Percentiles rank a stretch among this genome's conserved stretches.
phyloP scores from a whole-genome alignment of 495 filamentous ascomycete species.

The Parmelia sp. region DNA sequence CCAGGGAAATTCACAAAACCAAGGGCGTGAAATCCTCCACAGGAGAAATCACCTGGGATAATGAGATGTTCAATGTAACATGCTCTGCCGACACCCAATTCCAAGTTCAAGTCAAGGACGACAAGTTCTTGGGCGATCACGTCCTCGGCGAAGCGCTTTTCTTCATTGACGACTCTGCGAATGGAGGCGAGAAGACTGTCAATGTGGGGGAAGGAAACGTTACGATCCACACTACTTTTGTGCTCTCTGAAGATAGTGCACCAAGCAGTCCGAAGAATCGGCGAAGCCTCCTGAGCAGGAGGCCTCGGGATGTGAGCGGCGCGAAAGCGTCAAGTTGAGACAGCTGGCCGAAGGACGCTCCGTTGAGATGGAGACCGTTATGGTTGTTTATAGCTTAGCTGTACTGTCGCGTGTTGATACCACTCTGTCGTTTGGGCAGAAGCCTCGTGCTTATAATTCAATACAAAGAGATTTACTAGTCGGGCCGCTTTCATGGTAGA shows the following conservation, averaged over 20 bases:
- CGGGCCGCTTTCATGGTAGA: neutral
- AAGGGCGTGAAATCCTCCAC: constrained; percentile 62
- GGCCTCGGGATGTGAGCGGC: constrained; percentile 29
- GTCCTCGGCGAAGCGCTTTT: constrained; percentile 79
- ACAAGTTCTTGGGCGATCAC: constrained; percentile 75
- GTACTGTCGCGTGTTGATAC: constrained; percentile 14
- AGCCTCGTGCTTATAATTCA: neutral
- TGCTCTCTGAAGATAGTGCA: constrained; percentile 33
- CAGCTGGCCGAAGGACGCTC: neutral
- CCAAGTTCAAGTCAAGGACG: constrained; percentile 73
- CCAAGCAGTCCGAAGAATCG: constrained; percentile 51
- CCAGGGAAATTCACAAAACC: constrained; percentile 79
- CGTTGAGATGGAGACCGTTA: neutral
- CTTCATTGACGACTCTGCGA: constrained; percentile 69
- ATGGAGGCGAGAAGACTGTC: constrained; percentile 66
- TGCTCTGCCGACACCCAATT: constrained; percentile 83
- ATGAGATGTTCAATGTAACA: constrained; percentile 67
- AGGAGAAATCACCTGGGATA: constrained; percentile 58
- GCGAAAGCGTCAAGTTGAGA: constrained; percentile 15
- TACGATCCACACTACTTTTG: constrained; percentile 60
- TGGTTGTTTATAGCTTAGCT: neutral
- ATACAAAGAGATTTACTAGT: neutral
- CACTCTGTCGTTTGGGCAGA: neutral
- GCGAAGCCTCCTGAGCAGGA: constrained; percentile 53
- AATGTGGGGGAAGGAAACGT: constrained; percentile 62